Evolutionary conservation across 2,329 filamentous ascomycete species (phyloP).

Genomic region (Ophiosphaerella narmari): DNA sequence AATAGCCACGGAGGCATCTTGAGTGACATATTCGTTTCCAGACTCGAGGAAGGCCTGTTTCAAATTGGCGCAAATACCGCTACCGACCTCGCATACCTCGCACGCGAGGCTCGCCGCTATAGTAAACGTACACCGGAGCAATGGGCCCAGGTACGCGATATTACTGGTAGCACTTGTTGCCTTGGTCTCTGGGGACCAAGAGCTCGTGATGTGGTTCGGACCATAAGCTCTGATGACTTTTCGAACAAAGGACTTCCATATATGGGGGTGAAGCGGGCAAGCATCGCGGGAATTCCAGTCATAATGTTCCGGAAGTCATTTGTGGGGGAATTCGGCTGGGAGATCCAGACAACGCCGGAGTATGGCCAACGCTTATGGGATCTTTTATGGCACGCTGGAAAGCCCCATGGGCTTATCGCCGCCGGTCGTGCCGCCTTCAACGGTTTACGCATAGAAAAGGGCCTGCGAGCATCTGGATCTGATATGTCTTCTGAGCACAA

Average conservation of each 20-base stretch:
- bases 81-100: conserved; percentile 60
- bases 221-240: conserved; percentile 54
- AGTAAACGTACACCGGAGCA: conserved; percentile 46
- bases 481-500: conserved; percentile 67
- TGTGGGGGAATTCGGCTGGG: conserved; percentile 67
- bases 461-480: conserved; percentile 60
- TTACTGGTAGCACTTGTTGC: conserved; percentile 64
- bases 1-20: conserved; percentile 59
- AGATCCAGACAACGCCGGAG: conserved; percentile 65
- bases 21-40: conserved; percentile 62
- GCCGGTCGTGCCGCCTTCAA: conserved; percentile 64
- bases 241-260: conserved; percentile 55
- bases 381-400: conserved; percentile 59
- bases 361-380: conserved; percentile 65
- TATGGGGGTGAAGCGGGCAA: conserved; percentile 55
- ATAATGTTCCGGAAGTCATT: conserved; percentile 62
- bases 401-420: conserved; percentile 60
- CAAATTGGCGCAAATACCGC: conserved; percentile 63
- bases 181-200: conserved; percentile 67
- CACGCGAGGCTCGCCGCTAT: conserved; percentile 58
- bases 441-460: conserved; percentile 63
- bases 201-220: conserved; percentile 56
- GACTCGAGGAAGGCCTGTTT: conserved; percentile 56
- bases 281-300: conserved; percentile 61
- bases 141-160: conserved; percentile 60